Percentiles rank a stretch among this genome's conserved stretches.
These are phyloP conservation scores for Wickerhamomyces sp. DNA, from an alignment of 1,139 yeast species.

Conservation along the genomic window DNA sequence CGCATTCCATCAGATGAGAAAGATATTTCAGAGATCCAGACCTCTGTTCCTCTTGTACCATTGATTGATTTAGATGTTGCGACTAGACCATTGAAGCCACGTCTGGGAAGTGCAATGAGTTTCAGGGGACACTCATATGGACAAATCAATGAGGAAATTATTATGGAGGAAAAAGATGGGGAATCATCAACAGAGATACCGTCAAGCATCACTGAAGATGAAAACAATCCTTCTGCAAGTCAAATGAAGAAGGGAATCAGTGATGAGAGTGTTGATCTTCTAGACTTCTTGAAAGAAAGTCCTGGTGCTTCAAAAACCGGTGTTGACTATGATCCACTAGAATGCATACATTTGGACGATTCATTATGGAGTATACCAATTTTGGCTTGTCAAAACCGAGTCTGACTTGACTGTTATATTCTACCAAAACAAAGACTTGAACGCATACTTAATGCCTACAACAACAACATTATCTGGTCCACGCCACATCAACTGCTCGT, in stretches of 20 bases:
- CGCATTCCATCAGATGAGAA: background rate
- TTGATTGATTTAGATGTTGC: conserved; percentile 16
- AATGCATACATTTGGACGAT: conserved; percentile 3
- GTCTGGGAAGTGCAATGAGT: background rate
- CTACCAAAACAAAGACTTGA: no score
- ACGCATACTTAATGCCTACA: no score
- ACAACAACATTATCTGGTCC: no score
- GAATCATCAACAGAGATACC: background rate
- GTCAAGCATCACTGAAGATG: background rate
- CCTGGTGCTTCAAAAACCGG: conserved; percentile 1
- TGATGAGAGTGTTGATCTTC: conserved; percentile 7
- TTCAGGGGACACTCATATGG: background rate
- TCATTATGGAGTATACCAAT: background rate
- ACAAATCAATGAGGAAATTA: background rate
- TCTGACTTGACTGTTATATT: no score
- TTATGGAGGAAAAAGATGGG: conserved; percentile 2
- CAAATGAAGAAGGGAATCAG: conserved; percentile 1
- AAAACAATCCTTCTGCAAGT: background rate
- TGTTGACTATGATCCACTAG: conserved; percentile 7
- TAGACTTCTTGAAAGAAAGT: conserved; percentile 20
- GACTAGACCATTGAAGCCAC: conserved; percentile 11
- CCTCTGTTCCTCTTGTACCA: background rate
- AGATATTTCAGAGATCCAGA: background rate
- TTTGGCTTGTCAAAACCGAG: background rate
- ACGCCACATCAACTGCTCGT: no score